Evolutionary conservation across 148 eudicot genomes (phyloP).

Genomic region (Rhododendron griersonianum): DNA sequence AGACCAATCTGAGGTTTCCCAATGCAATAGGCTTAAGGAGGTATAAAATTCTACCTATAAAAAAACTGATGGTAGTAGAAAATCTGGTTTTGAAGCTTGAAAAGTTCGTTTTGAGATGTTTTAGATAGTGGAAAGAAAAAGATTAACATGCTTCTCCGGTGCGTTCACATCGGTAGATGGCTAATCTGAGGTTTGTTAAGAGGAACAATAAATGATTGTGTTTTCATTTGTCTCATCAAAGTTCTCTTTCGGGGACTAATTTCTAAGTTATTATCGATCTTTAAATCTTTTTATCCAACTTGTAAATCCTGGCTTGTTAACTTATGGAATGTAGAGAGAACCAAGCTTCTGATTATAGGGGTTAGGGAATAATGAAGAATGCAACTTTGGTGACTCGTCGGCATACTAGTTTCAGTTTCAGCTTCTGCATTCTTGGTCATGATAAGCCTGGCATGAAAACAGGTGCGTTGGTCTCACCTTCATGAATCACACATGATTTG

Average conservation of each 20-base stretch:
- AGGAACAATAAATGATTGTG: not conserved
- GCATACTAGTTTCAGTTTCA: not conserved
- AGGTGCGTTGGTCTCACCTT: not conserved
- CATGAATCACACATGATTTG: not conserved
- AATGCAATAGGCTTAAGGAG: not conserved
- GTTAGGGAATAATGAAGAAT: not conserved
- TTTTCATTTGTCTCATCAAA: not conserved
- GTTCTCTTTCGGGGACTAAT: too few relatives aligned
- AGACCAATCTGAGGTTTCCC: not conserved
- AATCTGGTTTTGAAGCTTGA: not conserved
- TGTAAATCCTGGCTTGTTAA: not conserved
- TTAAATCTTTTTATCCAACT: not conserved
- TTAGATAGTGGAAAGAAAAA: not conserved
- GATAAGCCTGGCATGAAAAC: not conserved
- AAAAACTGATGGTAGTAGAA: not conserved
- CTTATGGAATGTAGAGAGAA: not conserved
- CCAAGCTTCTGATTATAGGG: not conserved
- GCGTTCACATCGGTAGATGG: not conserved
- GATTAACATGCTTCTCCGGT: not conserved
- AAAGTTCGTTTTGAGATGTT: not conserved
- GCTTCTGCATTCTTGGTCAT: not conserved
- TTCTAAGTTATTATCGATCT: not conserved
- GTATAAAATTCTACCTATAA: not conserved
- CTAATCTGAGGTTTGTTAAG: not conserved
- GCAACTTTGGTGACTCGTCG: not conserved